These are phyloP conservation scores for Magnolia officinalis DNA, from an alignment of 164 flowering plant species.

Conservation along the genomic window DNA sequence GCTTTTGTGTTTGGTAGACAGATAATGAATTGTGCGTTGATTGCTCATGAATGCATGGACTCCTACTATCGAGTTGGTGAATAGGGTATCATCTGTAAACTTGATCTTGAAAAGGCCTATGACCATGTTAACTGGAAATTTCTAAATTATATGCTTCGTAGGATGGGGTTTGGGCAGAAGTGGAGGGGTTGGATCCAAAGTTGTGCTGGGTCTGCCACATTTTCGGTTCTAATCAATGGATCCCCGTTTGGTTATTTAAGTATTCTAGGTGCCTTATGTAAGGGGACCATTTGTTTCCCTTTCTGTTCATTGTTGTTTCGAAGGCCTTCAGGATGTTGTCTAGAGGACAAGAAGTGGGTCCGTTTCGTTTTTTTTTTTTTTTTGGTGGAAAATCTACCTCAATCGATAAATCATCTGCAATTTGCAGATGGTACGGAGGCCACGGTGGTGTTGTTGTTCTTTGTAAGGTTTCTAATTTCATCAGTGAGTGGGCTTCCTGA, in stretches of 20 bases:
- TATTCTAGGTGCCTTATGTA: background rate
- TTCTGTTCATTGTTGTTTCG: no score
- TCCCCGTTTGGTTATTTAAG: background rate
- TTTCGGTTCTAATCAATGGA: background rate
- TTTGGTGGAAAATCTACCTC: no score
- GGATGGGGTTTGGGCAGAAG: background rate
- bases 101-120: background rate
- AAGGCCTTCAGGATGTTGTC: no score
- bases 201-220: background rate
- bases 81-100: background rate
- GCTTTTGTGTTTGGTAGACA: background rate
- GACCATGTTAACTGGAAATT: background rate
- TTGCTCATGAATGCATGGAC: background rate
- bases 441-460: no score
- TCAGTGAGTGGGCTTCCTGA: no score
- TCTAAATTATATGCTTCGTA: background rate
- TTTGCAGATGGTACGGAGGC: no score
- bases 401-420: no score
- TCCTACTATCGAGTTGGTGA: background rate
- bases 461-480: no score
- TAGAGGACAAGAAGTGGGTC: no score
- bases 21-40: background rate
- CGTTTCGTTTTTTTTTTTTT: no score
- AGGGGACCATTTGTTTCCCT: background rate
- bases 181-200: background rate